Percentiles rank a stretch among this genome's conserved stretches.
Conservation (phyloP, 2,329 filamentous ascomycete genomes). For the Epicoccum sorghinum region DNA sequence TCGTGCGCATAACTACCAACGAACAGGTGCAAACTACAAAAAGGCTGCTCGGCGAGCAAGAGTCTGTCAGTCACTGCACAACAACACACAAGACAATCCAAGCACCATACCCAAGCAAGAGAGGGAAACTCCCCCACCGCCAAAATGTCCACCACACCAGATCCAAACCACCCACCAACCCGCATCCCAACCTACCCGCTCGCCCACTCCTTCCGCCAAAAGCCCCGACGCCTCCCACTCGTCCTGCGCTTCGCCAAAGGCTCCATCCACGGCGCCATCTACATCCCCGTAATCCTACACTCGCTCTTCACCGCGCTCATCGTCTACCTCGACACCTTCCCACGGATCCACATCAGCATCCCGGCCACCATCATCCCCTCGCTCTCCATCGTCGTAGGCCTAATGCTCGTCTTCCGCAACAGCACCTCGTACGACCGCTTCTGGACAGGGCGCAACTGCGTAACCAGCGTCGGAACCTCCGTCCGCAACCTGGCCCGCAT, state of each 20-base stretch:
- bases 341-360: constrained; percentile 58
- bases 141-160: constrained; percentile 9
- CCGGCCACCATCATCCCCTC: constrained; percentile 67
- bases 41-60: no score
- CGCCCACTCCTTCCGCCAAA: constrained; percentile 53
- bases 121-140: background rate
- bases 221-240: constrained; percentile 64
- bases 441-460: constrained; percentile 65
- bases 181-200: constrained; percentile 52
- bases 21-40: no score
- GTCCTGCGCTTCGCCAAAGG: constrained; percentile 70
- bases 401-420: constrained; percentile 72
- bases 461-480: constrained; percentile 63
- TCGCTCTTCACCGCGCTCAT: constrained; percentile 64
- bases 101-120: background rate
- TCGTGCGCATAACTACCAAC: no score
- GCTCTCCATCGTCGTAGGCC: constrained; percentile 68
- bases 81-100: no score
- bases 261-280: constrained; percentile 64
- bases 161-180: background rate
- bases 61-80: no score
- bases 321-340: constrained; percentile 61
- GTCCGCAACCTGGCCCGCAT: constrained; percentile 65
- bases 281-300: constrained; percentile 63
- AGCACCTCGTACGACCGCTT: constrained; percentile 69